These are phyloP conservation scores for Saccharomyces jurei DNA, from an alignment of 805 yeast species.

Conservation along the genomic window DNA sequence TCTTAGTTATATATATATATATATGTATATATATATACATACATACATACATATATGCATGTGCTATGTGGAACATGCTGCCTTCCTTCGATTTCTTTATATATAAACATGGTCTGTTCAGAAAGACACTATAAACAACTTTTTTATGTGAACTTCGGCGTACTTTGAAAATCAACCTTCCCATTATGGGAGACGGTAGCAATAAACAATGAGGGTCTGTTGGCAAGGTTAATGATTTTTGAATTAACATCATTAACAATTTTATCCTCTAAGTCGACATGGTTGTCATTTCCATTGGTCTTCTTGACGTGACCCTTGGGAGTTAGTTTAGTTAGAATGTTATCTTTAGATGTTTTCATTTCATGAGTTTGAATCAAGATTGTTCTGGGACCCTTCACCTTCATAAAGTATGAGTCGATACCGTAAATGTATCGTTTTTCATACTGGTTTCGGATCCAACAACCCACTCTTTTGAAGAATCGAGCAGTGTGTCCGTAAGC, in stretches of 20 bases:
- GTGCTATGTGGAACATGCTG: not conserved
- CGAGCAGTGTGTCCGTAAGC: not conserved
- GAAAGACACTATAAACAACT: not conserved
- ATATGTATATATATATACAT: not conserved
- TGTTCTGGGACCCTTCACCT: constrained; percentile 29
- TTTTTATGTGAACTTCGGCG: constrained; percentile 11
- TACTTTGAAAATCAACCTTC: constrained; percentile 16
- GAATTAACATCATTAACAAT: constrained; percentile 1
- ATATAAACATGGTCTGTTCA: not conserved
- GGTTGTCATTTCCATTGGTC: constrained; percentile 4
- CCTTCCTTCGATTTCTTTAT: not conserved
- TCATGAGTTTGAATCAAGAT: constrained; percentile 22
- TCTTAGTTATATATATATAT: not conserved
- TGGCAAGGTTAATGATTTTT: not conserved
- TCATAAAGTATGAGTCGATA: constrained; percentile 17
- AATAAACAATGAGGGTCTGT: not conserved
- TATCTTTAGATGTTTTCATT: constrained; percentile 2
- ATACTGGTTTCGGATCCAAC: constrained; percentile 9
- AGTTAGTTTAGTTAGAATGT: constrained; percentile 3
- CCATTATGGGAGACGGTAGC: constrained; percentile 14
- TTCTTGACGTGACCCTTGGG: constrained; percentile 16
- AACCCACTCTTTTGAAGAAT: constrained; percentile 2
- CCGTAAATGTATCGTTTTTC: constrained; percentile 13
- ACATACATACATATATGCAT: not conserved
- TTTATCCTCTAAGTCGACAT: constrained; percentile 1